Conservation (phyloP, 768 basidiomycete species). For the Boletus fagicola region DNA sequence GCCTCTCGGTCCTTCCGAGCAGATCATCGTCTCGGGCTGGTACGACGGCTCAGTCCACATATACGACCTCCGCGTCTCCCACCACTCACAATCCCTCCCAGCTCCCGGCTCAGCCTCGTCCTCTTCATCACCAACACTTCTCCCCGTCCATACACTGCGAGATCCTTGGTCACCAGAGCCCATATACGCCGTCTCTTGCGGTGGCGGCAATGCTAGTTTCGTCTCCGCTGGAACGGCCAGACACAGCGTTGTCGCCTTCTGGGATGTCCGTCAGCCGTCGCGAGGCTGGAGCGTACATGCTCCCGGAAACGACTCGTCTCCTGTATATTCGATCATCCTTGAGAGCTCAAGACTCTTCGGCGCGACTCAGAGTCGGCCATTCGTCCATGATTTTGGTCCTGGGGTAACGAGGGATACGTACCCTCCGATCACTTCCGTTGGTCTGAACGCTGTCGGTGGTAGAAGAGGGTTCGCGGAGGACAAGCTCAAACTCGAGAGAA, state of each 20-base stretch:
- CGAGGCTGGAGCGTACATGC: slow-evolving; percentile 77
- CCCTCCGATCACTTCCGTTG: slow-evolving; percentile 31
- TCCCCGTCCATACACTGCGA: slow-evolving; percentile 56
- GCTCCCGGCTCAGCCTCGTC: neutral
- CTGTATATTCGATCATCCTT: slow-evolving; percentile 70
- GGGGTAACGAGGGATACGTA: slow-evolving; percentile 58
- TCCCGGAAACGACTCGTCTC: slow-evolving; percentile 75
- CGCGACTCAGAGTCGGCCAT: slow-evolving; percentile 71
- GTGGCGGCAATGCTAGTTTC: slow-evolving; percentile 64
- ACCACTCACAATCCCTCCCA: slow-evolving; percentile 15
- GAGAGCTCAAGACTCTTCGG: slow-evolving; percentile 82
- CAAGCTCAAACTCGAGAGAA: slow-evolving; percentile 33
- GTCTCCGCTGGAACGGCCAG: slow-evolving; percentile 76
- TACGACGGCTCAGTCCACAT: slow-evolving; percentile 73
- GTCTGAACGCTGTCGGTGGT: slow-evolving; percentile 23
- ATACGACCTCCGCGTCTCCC: slow-evolving; percentile 65
- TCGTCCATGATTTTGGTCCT: slow-evolving; percentile 78
- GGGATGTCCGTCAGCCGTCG: slow-evolving; percentile 67
- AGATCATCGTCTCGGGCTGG: slow-evolving; percentile 78
- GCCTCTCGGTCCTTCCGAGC: slow-evolving; percentile 67
- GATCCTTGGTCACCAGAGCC: slow-evolving; percentile 74
- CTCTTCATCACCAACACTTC: slow-evolving; percentile 37
- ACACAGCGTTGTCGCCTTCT: slow-evolving; percentile 76
- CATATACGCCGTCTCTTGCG: slow-evolving; percentile 72
- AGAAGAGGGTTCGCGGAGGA: slow-evolving; percentile 17